Evolutionary conservation across 2,329 filamentous ascomycete genomes (phyloP).

Genomic region (Volutella citrinella): DNA sequence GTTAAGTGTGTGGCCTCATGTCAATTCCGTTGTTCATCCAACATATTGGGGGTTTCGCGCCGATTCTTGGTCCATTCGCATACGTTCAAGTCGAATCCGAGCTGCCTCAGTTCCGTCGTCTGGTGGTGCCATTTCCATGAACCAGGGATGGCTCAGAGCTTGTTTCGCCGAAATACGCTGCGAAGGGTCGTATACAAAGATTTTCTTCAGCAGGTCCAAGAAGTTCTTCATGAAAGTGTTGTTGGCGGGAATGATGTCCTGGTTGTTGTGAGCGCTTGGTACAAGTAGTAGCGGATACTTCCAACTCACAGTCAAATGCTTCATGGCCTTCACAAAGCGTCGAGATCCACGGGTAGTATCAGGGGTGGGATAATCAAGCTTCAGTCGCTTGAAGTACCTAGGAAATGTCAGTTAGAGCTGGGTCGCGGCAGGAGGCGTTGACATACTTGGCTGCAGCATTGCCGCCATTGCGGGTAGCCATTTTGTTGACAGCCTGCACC

Average conservation of each 20-base stretch:
- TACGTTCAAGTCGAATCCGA: constrained; percentile 57
- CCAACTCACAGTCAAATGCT: constrained; percentile 56
- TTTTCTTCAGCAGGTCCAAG: constrained; percentile 61
- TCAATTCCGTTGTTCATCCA: no score
- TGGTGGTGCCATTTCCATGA: constrained; percentile 59
- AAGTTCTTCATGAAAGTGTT: constrained; percentile 61
- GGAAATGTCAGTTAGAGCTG: constrained; percentile 22
- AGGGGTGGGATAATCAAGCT: constrained; percentile 61
- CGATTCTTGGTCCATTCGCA: constrained; percentile 40
- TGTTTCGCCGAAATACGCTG: constrained; percentile 66
- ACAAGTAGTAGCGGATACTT: neutral
- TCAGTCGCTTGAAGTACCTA: constrained; percentile 65
- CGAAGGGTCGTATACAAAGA: constrained; percentile 65
- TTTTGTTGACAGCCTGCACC: constrained; percentile 47
- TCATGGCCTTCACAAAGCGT: constrained; percentile 71
- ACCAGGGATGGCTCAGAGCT: constrained; percentile 66
- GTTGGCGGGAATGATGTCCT: constrained; percentile 64
- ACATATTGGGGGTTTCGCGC: constrained; percentile 18
- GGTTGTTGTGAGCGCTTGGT: constrained; percentile 4
- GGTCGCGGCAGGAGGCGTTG: neutral
- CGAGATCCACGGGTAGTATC: constrained; percentile 64
- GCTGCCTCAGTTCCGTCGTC: constrained; percentile 68
- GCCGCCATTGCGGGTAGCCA: constrained; percentile 52
- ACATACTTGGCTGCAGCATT: constrained; percentile 64
- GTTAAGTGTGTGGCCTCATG: no score